These are phyloP conservation scores for Tubosaeta sp. DNA, from an alignment of 768 basidiomycete species.

Conservation along the genomic window DNA sequence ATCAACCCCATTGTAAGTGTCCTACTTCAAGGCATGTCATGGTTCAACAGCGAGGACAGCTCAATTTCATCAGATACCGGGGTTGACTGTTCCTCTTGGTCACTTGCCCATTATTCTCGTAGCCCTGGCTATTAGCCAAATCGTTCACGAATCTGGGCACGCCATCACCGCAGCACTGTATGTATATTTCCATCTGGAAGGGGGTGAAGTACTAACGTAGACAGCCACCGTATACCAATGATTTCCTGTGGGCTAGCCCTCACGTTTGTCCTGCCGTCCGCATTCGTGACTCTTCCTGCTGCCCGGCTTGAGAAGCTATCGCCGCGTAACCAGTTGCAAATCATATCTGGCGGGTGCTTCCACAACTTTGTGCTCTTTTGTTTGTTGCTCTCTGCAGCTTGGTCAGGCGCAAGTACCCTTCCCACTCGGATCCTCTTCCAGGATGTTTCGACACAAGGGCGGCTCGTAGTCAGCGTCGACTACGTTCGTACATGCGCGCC, in stretches of 20 bases:
- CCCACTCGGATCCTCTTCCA: constrained; percentile 41
- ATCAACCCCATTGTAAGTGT: constrained; percentile 31
- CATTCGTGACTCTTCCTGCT: constrained; percentile 63
- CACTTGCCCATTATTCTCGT: constrained; percentile 65
- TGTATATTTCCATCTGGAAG: constrained; percentile 22
- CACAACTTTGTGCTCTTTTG: constrained; percentile 68
- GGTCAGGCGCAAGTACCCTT: constrained; percentile 25
- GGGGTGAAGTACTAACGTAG: constrained; percentile 1
- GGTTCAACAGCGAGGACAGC: neutral
- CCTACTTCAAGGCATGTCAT: neutral
- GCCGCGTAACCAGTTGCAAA: constrained; percentile 47
- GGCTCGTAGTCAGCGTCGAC: constrained; percentile 52
- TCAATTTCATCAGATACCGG: constrained; percentile 59
- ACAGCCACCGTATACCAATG: constrained; percentile 63
- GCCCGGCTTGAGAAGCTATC: constrained; percentile 33
- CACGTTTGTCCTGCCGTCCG: constrained; percentile 63
- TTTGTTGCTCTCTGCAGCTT: constrained; percentile 38
- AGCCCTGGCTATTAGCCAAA: constrained; percentile 58
- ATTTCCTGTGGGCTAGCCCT: constrained; percentile 58
- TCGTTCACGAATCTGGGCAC: constrained; percentile 81
- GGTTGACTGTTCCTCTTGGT: constrained; percentile 70
- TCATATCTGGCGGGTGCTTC: constrained; percentile 71
- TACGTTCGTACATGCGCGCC: constrained; percentile 37
- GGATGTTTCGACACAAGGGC: constrained; percentile 49
- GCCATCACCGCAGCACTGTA: constrained; percentile 72